Evolutionary conservation across 164 flowering plant genomes (phyloP).

Genomic region (Dillenia turbinata): DNA sequence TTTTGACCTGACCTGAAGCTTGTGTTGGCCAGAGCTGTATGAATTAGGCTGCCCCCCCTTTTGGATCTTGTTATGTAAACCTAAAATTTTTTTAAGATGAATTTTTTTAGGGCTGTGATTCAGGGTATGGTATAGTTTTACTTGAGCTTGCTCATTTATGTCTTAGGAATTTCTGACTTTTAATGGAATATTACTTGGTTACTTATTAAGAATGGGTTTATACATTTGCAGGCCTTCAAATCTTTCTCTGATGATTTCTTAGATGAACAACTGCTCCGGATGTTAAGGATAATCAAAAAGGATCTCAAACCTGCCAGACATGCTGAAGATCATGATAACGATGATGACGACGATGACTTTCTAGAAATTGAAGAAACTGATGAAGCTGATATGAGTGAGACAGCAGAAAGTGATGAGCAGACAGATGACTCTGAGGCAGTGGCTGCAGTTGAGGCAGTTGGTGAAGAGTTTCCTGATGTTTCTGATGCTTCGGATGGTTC

Average conservation of each 20-base stretch:
- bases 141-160: no score
- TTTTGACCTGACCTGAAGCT: no score
- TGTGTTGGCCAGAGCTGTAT: no score
- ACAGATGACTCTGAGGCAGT: slow-evolving; percentile 69
- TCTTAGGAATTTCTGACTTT: no score
- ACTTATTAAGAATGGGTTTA: no score
- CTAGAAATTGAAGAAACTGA: slow-evolving; percentile 75
- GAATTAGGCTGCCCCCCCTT: no score
- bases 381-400: slow-evolving; percentile 59
- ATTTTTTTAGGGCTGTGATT: no score
- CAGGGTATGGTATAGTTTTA: no score
- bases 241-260: slow-evolving; percentile 59
- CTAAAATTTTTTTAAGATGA: no score
- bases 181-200: no score
- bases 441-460: slow-evolving; percentile 22
- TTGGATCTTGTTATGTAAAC: no score
- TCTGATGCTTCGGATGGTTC: slow-evolving; percentile 60
- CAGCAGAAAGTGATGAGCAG: slow-evolving; percentile 63
- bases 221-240: slow-evolving; percentile 67
- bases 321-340: slow-evolving; percentile 35
- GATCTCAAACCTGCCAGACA: slow-evolving; percentile 80
- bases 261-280: slow-evolving; percentile 60
- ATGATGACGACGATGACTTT: slow-evolving; percentile 59
- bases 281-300: slow-evolving; percentile 78
- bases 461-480: slow-evolving; percentile 38